Base-by-base conservation (phyloP, 2,329 filamentous ascomycete genomes). In the Sphaerulina musiva region DNA sequence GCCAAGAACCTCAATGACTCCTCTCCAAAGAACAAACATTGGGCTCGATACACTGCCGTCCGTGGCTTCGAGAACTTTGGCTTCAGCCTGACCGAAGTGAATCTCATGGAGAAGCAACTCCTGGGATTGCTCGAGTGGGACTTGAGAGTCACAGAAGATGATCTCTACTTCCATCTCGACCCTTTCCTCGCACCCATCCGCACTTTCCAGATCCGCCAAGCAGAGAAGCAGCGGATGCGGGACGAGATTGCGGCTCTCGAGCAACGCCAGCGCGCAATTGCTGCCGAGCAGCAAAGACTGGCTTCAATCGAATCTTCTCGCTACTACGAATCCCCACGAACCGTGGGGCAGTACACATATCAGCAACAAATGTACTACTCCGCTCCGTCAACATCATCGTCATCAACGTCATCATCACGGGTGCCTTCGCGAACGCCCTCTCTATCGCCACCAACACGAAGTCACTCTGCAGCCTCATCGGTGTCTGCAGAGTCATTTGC, bases 21-120 rank as follows among this genome's bases (percentile, higher is more conserved):
- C 58, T 96, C 90, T 10, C 93, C 93, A 59, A 97, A 97, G 84
- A 98, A 98, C 82, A 97, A 97, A 84, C 93, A 98, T 80, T 98
- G 93, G 93, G 91, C 93, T 61, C 86, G 84, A 66, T 98, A 97
- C 78, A 95, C 87, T 56, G 76, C 85, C 66, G 85, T 95, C 64
- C 80, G 79, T 59, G 82, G 81, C 51, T 86, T 78, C 70, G 83
- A 84, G 9, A 82, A 78, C 67, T 98, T 97, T 68, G 88, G 90
- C 64, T 97, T 98, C 79, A 92, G 85, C 66, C 80, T 91, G 63
- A 93, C 89, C 36, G 93, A 98, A 75, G 93, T 98, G 66, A 98
- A 98, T 77, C 80, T 97, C 59, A 98, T 98, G 93, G 93, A 98
- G 80, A 95, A 95, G 80, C 93, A 98, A 75, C 81, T 98, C 31